A percentile compares a stretch with the other conserved stretches of the same genome.
phyloP scores from a whole-genome alignment of 2,329 filamentous ascomycete species.

The Incumbomyces delicatus region DNA sequence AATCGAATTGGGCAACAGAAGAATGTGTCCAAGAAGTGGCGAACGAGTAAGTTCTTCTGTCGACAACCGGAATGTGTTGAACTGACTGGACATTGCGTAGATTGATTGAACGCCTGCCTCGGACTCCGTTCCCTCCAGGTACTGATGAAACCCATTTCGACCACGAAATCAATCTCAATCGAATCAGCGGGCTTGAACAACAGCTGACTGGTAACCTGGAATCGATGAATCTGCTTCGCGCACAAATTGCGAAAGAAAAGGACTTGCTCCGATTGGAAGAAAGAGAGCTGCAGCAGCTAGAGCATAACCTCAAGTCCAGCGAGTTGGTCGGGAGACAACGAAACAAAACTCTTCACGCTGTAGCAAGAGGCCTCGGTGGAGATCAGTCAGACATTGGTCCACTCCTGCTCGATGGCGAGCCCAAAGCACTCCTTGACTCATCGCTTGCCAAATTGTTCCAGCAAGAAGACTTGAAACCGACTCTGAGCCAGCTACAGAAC shows the following conservation, averaged over 20 bases:
- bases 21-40: slow-evolving; percentile 5
- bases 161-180: slow-evolving; percentile 5
- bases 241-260: slow-evolving; percentile 9
- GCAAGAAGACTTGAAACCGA: slow-evolving; percentile 2
- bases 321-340: slow-evolving; percentile 6
- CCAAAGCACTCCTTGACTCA: neutral
- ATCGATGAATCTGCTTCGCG: slow-evolving; percentile 7
- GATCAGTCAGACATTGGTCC: neutral
- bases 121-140: slow-evolving; percentile 8
- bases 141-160: slow-evolving; percentile 9
- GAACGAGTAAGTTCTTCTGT: neutral
- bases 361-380: neutral
- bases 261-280: slow-evolving; percentile 6
- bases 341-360: slow-evolving; percentile 2
- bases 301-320: slow-evolving; percentile 5
- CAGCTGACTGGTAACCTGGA: slow-evolving; percentile 8
- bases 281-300: slow-evolving; percentile 5
- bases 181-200: slow-evolving; percentile 4
- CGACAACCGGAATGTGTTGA: no score
- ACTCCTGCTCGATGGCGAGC: neutral
- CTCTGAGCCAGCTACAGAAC: slow-evolving; percentile 5
- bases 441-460: neutral
- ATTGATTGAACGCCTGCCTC: slow-evolving; percentile 5
- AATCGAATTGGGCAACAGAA: neutral
- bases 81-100: neutral